Evolutionary conservation across 1,139 yeast genomes (phyloP).

Genomic region (Blastobotrys apis): DNA sequence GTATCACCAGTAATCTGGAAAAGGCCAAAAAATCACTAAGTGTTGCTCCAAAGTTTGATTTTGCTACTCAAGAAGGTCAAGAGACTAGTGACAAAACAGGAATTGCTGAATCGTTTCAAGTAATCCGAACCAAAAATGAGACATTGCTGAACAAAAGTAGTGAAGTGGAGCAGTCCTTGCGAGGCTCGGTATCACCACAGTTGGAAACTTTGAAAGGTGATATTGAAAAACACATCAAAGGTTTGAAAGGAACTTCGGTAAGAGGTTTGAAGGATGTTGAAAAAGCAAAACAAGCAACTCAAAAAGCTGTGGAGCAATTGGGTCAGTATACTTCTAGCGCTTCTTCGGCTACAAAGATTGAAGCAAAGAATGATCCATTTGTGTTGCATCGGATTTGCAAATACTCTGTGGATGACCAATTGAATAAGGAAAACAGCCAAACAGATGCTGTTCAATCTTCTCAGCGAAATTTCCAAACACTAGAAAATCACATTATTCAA

Average conservation of each 20-base stretch:
- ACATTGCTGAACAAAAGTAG: conserved; percentile 33
- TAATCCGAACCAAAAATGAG: conserved; percentile 34
- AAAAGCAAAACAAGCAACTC: conserved; percentile 35
- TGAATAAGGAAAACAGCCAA: conserved; percentile 43
- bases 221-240: conserved; percentile 40
- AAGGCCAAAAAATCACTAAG: conserved; percentile 34
- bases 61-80: not conserved
- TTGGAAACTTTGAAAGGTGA: conserved; percentile 36
- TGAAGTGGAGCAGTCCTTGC: conserved; percentile 33
- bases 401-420: conserved; percentile 40
- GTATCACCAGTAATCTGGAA: conserved; percentile 29
- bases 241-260: conserved; percentile 35
- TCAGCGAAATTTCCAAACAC: conserved; percentile 41
- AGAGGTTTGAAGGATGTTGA: conserved; percentile 40
- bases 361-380: conserved; percentile 45
- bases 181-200: conserved; percentile 34
- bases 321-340: conserved; percentile 34
- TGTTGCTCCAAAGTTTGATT: conserved; percentile 35
- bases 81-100: conserved; percentile 22
- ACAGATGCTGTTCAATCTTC: conserved; percentile 41
- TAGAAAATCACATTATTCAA: conserved; percentile 43
- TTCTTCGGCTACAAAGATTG: conserved; percentile 30
- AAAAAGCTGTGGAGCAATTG: conserved; percentile 36
- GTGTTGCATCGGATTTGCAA: conserved; percentile 39
- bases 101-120: conserved; percentile 35